Base-by-base conservation (phyloP, 495 filamentous ascomycete genomes). In the Penicillium goetzii region DNA sequence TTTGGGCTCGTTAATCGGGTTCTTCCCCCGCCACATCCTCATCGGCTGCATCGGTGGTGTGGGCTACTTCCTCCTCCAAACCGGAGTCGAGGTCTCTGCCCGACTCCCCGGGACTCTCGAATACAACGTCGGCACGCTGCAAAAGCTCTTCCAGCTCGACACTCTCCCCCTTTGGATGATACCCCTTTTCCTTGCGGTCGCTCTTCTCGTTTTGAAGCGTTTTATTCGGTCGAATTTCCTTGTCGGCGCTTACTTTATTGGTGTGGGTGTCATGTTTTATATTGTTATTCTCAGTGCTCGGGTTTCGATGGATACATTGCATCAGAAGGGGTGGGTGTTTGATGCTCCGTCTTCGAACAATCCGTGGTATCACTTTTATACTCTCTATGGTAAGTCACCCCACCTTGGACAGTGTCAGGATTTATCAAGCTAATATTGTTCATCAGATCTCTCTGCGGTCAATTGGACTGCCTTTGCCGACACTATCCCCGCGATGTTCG, bases 21-120 rank as follows among this genome's bases (percentile, higher is more conserved):
- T 97, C 79, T 97, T 99, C 66, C 95, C 95, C 30, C 86, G 93
- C 34, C 93, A 96, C 63, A 98, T 99, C 64, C 76, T 98, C n/a
- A 92, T 96, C 50, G 95, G 95, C 26, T 97, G 96, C 70, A 98
- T 99, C 62, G 95, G 96, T 43, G 95, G 95, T 58, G 96, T 99
- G 23, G 95, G 95, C n/a, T 96, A 92, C 82, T 99, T 99, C 75
- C 84, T 99, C 26, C 78, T 97, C 52, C 86, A 89, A 43, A 99
- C 95, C 2, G 95, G 91, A 26, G 83, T 99, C 51, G 95, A 99
- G 69, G 95, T 99, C 23, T 94, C 92, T n/a, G 93, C 93, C 9
- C 84, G 92, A 38, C 81, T 99, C 26, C 85, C 92, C 21, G 92
- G 93, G 8, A 91, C 89, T 69, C 82, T 98, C 19, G 85, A 90